A percentile compares a stretch with the other conserved stretches of the same genome.
Conservation (phyloP, 768 basidiomycete genomes). For the Amanita inopinata region DNA sequence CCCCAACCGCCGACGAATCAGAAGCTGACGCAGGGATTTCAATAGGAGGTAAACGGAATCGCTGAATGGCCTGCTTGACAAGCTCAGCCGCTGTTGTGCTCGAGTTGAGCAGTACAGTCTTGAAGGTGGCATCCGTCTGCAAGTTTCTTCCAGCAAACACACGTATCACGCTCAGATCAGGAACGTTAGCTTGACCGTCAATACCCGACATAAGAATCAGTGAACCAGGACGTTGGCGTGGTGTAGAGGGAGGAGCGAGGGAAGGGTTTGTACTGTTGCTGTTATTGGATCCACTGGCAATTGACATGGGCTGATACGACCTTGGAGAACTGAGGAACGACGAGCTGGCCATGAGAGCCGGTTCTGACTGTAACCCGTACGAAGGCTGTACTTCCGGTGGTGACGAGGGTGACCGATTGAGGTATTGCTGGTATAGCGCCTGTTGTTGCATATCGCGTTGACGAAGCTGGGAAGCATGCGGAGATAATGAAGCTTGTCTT, state of each 20-base stretch:
- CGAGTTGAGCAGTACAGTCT: constrained; percentile 88
- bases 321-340: constrained; percentile 16
- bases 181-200: constrained; percentile 55
- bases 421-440: constrained; percentile 79
- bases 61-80: constrained; percentile 85
- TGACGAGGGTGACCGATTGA: constrained; percentile 75
- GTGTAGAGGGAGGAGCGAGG: constrained; percentile 32
- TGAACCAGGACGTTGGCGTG: constrained; percentile 65
- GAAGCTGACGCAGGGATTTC: background rate
- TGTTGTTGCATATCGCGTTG: constrained; percentile 88
- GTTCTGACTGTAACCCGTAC: constrained; percentile 69
- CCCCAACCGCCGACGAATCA: constrained; percentile 22
- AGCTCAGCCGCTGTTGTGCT: constrained; percentile 80
- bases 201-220: constrained; percentile 49
- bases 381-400: constrained; percentile 66
- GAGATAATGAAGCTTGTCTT: constrained; percentile 38
- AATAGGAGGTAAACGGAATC: constrained; percentile 70
- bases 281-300: background rate
- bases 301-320: constrained; percentile 14
- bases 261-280: background rate
- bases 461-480: constrained; percentile 61
- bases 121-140: constrained; percentile 95
- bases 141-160: constrained; percentile 90
- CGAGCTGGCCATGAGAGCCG: constrained; percentile 47
- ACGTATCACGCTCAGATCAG: constrained; percentile 88